Base-by-base conservation (phyloP, 257 asterid species). In the Fraxinus quadrangulata region DNA sequence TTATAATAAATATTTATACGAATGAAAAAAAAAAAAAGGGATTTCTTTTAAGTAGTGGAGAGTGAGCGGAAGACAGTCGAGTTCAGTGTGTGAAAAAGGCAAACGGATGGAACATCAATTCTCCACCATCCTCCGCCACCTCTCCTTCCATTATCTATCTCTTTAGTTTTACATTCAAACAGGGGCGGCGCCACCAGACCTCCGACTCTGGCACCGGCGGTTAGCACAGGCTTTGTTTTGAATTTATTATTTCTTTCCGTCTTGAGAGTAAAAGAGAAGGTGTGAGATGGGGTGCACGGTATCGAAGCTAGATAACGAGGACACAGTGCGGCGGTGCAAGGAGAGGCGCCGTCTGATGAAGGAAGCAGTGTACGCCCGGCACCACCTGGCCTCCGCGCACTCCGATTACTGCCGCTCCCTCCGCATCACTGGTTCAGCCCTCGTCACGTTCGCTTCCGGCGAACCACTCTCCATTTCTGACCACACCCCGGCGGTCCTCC, bases 341-440 rank as follows among this genome's bases (percentile, higher is more conserved):
- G 98, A 93, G 51, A 97, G 99, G n/a, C 96, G 98, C 84, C 94
- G 95, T 83, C 90, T 93, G 30, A 96, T 96, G 90, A 96, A 93
- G 73, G 96, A 90, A 12, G 94, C 95, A 0, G 97, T 95, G 74
- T 82, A 70, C 81, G 90, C 99, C 77, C 96, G 99, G 73, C 98
- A 96, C 87, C 97, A 96, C 81, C 90, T 96, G 74, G 95, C 98
- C 71, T 91, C 98, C 47, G 99, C 99, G 2, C 99, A 96, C 85
- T 84, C 93, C 75, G 99, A 96, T 78, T 95, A 95, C 92, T 88
- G 97, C 90, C 97, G 96, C 75, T 90, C 97, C 69, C 92, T 96
- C 39, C 92, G 92, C 4, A 23, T 85, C 73, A 93, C 98, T 16
- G 99, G 99, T 70, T 79, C 97, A 39, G 97, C 99, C 34, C 94